Percentiles rank a stretch among this genome's conserved stretches.
phyloP scores from a whole-genome alignment of 176 grass and related monocot genomes.

The Triticum dicoccoides region DNA sequence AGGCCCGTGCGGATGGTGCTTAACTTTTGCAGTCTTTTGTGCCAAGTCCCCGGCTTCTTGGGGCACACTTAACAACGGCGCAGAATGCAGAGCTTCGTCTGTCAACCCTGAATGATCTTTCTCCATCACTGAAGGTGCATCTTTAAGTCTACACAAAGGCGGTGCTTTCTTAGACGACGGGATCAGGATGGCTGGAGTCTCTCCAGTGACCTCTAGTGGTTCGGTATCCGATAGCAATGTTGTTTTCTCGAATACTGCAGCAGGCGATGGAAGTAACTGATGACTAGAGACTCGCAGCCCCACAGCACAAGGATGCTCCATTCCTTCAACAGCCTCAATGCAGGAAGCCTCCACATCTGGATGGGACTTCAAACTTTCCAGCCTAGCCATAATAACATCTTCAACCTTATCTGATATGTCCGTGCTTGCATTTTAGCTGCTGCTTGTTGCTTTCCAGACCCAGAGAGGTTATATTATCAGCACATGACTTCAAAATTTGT shows the following conservation, averaged over 20 bases:
- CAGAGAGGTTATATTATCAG: conserved; percentile 14
- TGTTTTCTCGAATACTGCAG: not conserved
- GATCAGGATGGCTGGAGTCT: not conserved
- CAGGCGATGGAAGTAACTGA: not conserved
- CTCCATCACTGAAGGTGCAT: not conserved
- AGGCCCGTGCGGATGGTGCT: not conserved
- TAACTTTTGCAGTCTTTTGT: not conserved
- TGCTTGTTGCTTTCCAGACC: conserved; percentile 24
- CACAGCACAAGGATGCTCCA: not conserved
- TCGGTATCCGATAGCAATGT: not conserved
- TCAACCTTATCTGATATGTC: conserved; percentile 18
- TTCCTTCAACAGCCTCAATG: not conserved
- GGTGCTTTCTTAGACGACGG: not conserved
- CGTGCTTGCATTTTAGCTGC: not conserved
- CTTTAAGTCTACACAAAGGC: not conserved
- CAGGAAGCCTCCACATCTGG: not conserved
- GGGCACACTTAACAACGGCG: not conserved
- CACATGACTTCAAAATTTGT: conserved; percentile 36
- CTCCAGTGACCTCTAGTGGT: not conserved
- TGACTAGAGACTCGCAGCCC: not conserved
- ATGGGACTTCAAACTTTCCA: conserved; percentile 36
- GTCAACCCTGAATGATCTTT: not conserved
- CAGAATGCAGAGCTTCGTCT: not conserved
- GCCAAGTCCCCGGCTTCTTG: not conserved
- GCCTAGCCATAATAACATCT: conserved; percentile 32